Base-by-base conservation (phyloP, 495 filamentous ascomycete genomes). In the Parathielavia appendiculata region DNA sequence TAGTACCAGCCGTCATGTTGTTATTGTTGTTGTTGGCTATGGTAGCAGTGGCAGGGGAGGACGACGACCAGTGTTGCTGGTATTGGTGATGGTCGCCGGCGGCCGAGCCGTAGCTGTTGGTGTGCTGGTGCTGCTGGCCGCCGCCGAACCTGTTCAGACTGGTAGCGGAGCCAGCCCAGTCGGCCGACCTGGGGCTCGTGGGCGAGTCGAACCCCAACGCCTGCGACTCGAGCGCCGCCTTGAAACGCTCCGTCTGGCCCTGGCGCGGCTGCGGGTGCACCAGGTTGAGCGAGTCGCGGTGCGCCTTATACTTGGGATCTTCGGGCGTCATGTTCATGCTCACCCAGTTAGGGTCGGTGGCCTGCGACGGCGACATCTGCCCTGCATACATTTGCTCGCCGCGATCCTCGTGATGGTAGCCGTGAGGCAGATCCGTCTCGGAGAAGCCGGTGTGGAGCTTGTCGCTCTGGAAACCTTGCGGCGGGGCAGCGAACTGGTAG, bases 211-310 rank as follows among this genome's bases (percentile, higher is more conserved):
- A 95, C 17, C 84, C 79, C 51, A 87, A 81, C 11, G 91, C 92
- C 66, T 91, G 83, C 7, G 79, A 83, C 69, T 97, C 92, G 5
- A 96, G 79, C 6, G 86, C 83, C 10, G 81, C 84, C 68, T 92
- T 88, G 69, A 91, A 91, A 30, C 87, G 86, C 58, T 86, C 85
- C 11, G 90, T 91, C 30, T 90, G 86, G 0, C 90, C 90, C 54
- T 83, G 87, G 14, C 89, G 83, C 30, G 92, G 92, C 68, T 97
- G 92, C 16, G 92, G 92, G 72, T 97, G 92, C 69, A 92, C 85
- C 8, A 97, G 75, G 66, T 92, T 91, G 32, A 95, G 73, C 46
- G 89, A 95, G 68, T 93, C 88, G 50, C 92, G 89, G 71, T 96
- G 89, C 17, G 89, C 90, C 65, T 89, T 85, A 69, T 96, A 96